phyloP scores from a whole-genome alignment of 352 stramenopile genomes.

The Phytophthora quininea region DNA sequence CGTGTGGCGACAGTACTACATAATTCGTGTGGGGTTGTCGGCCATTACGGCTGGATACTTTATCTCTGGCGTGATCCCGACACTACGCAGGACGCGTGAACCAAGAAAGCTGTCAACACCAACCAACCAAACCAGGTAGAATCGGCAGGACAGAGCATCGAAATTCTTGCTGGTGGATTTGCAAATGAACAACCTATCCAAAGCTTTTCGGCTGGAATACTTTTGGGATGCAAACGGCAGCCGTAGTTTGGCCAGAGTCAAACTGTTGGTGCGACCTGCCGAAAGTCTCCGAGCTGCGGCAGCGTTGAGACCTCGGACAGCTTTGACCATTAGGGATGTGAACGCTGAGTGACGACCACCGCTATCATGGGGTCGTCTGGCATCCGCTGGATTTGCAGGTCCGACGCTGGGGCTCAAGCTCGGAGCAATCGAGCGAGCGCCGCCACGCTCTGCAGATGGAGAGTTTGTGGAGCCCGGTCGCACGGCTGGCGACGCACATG shows the following conservation, averaged over 20 bases:
- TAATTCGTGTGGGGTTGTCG: conserved; percentile 33
- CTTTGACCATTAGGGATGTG: background rate
- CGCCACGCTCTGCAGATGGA: background rate
- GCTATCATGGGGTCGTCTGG: background rate
- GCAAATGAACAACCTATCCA: background rate
- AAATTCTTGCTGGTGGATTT: background rate
- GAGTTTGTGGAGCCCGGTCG: background rate
- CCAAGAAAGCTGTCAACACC: no score
- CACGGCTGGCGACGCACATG: no score
- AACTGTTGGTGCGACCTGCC: background rate
- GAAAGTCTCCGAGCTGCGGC: background rate
- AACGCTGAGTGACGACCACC: background rate
- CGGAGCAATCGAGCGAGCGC: background rate
- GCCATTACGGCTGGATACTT: conserved; percentile 16
- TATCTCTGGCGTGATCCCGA: conserved; percentile 11
- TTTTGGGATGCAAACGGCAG: no score
- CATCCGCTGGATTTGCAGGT: background rate
- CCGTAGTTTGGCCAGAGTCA: background rate
- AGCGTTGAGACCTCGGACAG: background rate
- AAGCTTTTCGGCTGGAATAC: no score
- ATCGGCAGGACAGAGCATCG: no score
- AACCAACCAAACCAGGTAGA: no score
- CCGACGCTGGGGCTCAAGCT: background rate
- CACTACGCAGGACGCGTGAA: background rate
- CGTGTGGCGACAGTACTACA: background rate